These are phyloP conservation scores for Drechslerella stenobrocha DNA, from an alignment of 2,329 filamentous ascomycete species.

Conservation along the genomic window DNA sequence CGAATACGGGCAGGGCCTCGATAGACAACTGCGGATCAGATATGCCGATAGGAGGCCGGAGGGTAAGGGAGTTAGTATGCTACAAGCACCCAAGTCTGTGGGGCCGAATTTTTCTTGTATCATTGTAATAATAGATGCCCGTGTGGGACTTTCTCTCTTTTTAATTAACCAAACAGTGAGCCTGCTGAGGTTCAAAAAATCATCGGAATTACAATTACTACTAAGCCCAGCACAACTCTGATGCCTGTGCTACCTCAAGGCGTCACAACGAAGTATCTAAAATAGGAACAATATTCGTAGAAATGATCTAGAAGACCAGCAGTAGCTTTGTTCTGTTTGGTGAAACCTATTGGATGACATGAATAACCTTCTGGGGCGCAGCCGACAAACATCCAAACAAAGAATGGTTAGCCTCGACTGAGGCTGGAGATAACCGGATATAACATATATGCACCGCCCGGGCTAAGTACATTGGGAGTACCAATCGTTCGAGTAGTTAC, in stretches of 20 bases:
- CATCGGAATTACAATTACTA: background rate
- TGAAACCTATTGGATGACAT: no score
- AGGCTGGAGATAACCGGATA: background rate
- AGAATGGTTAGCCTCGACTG: no score
- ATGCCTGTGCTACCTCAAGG: no score
- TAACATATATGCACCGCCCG: background rate
- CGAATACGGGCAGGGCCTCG: background rate
- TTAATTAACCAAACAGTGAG: background rate
- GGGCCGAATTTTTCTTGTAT: background rate
- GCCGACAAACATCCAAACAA: no score
- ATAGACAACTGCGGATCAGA: background rate
- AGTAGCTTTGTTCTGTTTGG: no score
- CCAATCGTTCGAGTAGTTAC: slow-evolving; percentile 54
- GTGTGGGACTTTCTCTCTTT: background rate
- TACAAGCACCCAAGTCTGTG: background rate
- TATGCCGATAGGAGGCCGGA: background rate
- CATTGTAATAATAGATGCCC: background rate
- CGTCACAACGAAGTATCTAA: no score
- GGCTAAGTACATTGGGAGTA: slow-evolving; percentile 49
- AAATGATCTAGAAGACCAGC: no score
- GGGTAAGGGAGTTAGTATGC: background rate
- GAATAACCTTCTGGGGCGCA: no score
- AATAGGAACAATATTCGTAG: no score
- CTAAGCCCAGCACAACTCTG: no score
- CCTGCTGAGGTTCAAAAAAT: background rate